Evolutionary conservation across 768 basidiomycete genomes (phyloP), one percentile per base, ranked within the genome.

Genomic region (Kwoniella dendrophila): DNA sequence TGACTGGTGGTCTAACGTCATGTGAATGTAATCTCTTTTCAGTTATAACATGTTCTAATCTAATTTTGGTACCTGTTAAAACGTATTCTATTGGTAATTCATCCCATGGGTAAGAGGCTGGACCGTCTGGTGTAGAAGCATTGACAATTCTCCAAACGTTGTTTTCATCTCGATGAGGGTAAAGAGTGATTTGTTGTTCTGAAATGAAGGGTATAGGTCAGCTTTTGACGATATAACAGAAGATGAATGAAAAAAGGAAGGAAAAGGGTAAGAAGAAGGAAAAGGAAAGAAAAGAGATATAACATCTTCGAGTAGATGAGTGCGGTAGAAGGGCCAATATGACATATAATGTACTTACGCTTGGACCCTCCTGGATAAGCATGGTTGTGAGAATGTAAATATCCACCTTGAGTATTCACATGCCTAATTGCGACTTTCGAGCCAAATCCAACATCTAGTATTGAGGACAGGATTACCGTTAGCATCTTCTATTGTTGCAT

Each of bases 151-250:
- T 84, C 91, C 91, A 99, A 69, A 88, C 80, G 78, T 99, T 99
- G 83, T 99, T 99, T n/a, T 83, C 81, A 73, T 99, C 96, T n/a
- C 89, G 85, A 78, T 99, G 96, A 1, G 96, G 96, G 76, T 99
- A 99, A n/a, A 99, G 86, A 0, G 96, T 98, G 64, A 99, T 84
- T 81, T 99, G 96, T 85, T 99, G 96, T 75, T 99, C 94, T 97
- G 24, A 41, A 43, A 11, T 12, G 18, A 29, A 26, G 30, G 22
- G 24, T 29, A 26, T 43, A 6, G n/a, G n/a, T n/a, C n/a, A n/a
- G n/a, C n/a, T n/a, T n/a, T n/a, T n/a, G n/a, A n/a, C n/a, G n/a
- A n/a, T n/a, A n/a, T n/a, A n/a, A n/a, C n/a, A n/a, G n/a, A n/a
- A n/a, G n/a, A n/a, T n/a, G n/a, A n/a, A n/a, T n/a, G n/a, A n/a